Evolutionary conservation across 129 eudicot genomes (phyloP).

Genomic region (Tagetes erecta): DNA sequence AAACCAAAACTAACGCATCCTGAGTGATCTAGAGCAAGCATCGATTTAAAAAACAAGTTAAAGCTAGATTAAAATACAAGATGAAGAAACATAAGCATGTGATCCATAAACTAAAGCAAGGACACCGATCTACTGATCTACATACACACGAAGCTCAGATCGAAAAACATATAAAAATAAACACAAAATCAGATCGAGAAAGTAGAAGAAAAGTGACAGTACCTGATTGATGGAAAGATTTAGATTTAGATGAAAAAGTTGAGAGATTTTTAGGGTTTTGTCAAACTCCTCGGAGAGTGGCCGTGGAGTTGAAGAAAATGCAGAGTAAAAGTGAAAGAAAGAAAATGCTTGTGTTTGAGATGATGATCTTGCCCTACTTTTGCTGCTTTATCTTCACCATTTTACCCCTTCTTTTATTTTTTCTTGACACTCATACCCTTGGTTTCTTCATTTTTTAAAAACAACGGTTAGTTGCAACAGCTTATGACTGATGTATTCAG

Average conservation of each 20-base stretch:
- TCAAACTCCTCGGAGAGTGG: conserved; percentile 53
- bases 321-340: conserved; percentile 1
- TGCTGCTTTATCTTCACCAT: not conserved
- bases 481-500: no score
- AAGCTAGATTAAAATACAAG: not conserved
- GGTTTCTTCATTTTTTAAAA: no score
- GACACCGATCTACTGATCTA: conserved; percentile 13
- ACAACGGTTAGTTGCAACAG: no score
- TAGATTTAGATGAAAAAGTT: not conserved
- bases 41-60: not conserved
- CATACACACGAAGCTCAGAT: not conserved
- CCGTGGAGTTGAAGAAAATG: conserved; percentile 45
- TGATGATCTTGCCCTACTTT: conserved; percentile 27
- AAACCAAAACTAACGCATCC: not conserved
- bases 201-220: not conserved
- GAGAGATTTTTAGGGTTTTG: conserved; percentile 34
- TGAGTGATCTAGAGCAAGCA: not conserved
- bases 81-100: not conserved
- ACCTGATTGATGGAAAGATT: conserved; percentile 33
- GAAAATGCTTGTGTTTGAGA: not conserved
- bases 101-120: not conserved
- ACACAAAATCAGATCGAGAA: not conserved
- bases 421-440: not conserved
- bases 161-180: conserved; percentile 3
- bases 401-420: not conserved